Conservation (phyloP, 805 yeast genomes). For the Candida khao-thaluensis region DNA sequence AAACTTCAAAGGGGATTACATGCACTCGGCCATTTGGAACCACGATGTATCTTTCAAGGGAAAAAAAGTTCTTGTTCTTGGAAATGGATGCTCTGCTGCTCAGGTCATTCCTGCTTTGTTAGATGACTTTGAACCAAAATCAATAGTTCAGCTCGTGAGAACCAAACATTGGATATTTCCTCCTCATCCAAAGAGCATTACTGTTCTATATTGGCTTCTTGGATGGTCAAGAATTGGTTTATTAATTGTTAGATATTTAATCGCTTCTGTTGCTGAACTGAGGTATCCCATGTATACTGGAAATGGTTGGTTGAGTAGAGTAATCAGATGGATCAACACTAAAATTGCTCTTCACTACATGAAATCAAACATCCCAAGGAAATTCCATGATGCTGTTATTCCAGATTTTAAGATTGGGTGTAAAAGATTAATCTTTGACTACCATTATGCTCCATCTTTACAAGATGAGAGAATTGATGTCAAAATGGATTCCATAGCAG, state of each 20-base stretch:
- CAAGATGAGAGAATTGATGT: slow-evolving; percentile 30
- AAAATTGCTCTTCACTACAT: slow-evolving; percentile 24
- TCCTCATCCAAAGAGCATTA: slow-evolving; percentile 29
- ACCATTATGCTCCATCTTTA: slow-evolving; percentile 33
- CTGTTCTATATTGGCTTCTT: slow-evolving; percentile 21
- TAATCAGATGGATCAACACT: slow-evolving; percentile 26
- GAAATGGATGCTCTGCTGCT: slow-evolving; percentile 44
- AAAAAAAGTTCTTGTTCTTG: slow-evolving; percentile 39
- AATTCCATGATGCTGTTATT: slow-evolving; percentile 31
- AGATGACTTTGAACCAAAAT: slow-evolving; percentile 22
- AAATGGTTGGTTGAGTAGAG: slow-evolving; percentile 23
- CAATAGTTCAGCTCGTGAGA: slow-evolving; percentile 33
- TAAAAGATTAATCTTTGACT: slow-evolving; percentile 40
- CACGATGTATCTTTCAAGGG: slow-evolving; percentile 31
- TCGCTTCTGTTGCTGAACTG: slow-evolving; percentile 29
- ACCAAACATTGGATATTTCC: slow-evolving; percentile 41
- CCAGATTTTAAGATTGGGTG: slow-evolving; percentile 44
- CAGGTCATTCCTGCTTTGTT: slow-evolving; percentile 40
- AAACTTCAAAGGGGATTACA: slow-evolving; percentile 34
- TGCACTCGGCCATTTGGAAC: slow-evolving; percentile 43
- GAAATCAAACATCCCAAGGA: slow-evolving; percentile 27
- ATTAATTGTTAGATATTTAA: slow-evolving; percentile 26
- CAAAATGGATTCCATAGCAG: slow-evolving; percentile 10
- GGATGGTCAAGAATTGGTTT: slow-evolving; percentile 30
- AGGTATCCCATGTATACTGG: slow-evolving; percentile 39